Conservation (phyloP, 2,329 filamentous ascomycete genomes). For the Colletotrichum sp. region DNA sequence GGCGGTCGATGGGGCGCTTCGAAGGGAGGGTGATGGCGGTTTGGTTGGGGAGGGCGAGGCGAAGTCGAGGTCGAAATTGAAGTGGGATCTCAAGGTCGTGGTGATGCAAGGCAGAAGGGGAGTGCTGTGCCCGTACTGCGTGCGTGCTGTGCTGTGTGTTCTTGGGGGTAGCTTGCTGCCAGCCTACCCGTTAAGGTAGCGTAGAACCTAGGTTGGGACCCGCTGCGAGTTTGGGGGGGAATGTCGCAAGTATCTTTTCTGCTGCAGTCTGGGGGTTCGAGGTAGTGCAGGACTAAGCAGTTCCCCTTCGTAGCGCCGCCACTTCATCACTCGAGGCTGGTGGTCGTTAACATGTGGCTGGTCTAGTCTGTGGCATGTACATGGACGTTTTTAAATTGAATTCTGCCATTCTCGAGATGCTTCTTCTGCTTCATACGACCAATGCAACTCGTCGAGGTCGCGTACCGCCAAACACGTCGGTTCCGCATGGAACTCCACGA, state of each 20-base stretch:
- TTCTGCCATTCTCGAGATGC: background rate
- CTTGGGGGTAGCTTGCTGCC: slow-evolving; percentile 17
- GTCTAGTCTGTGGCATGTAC: background rate
- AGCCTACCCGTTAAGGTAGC: background rate
- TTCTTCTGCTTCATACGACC: background rate
- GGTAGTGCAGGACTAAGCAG: background rate
- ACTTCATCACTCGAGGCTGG: background rate
- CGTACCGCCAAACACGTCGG: background rate
- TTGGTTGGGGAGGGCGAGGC: background rate
- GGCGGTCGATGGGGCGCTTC: background rate
- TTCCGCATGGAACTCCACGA: background rate
- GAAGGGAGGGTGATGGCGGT: background rate
- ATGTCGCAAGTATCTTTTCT: background rate
- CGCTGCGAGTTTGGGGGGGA: background rate
- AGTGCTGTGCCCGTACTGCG: slow-evolving; percentile 2
- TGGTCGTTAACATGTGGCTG: background rate
- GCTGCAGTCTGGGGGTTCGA: background rate
- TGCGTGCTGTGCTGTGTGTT: slow-evolving; percentile 9
- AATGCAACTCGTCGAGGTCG: background rate
- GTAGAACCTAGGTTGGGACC: background rate
- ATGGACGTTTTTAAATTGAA: background rate
- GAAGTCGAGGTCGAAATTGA: background rate
- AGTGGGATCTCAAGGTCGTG: slow-evolving; percentile 15
- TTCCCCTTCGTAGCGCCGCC: background rate
- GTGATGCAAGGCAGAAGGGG: slow-evolving; percentile 19